A percentile compares a stretch with the other conserved stretches of the same genome.
Conservation (phyloP, 352 stramenopile genomes). For the Phytophthora vignae region DNA sequence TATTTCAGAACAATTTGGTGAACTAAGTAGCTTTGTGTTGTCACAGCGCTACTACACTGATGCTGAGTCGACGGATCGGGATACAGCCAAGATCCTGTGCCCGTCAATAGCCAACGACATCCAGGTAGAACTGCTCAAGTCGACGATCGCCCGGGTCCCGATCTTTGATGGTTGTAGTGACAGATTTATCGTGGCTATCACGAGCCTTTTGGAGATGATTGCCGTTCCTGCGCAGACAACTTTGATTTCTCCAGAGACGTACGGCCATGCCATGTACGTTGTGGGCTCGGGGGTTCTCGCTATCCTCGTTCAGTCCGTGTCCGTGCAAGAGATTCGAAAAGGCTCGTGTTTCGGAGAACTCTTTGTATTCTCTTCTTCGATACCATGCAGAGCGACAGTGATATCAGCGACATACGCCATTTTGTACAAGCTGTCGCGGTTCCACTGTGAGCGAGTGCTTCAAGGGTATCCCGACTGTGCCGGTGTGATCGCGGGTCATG, state of each 20-base stretch:
- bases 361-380: slow-evolving; percentile 52
- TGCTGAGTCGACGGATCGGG: slow-evolving; percentile 67
- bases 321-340: slow-evolving; percentile 70
- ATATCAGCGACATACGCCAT: slow-evolving; percentile 2
- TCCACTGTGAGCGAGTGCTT: slow-evolving; percentile 3
- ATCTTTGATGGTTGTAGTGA: slow-evolving; percentile 60
- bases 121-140: slow-evolving; percentile 69
- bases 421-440: slow-evolving; percentile 4
- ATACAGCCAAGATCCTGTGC: slow-evolving; percentile 68
- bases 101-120: slow-evolving; percentile 75
- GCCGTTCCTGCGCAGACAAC: slow-evolving; percentile 59
- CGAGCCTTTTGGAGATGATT: slow-evolving; percentile 62
- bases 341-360: slow-evolving; percentile 69
- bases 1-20: not conserved
- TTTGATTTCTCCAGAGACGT: slow-evolving; percentile 53
- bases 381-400: not conserved
- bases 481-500: not conserved
- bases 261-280: slow-evolving; percentile 74
- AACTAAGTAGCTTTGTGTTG: not conserved
- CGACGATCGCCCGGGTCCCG: slow-evolving; percentile 50
- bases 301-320: slow-evolving; percentile 53
- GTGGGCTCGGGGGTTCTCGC: slow-evolving; percentile 70
- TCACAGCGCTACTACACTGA: slow-evolving; percentile 65
- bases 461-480: slow-evolving; percentile 1
- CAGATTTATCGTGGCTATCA: slow-evolving; percentile 60